A percentile compares a stretch with the other conserved stretches of the same genome.
Evolutionary conservation across 257 asterid species (phyloP).

Genomic region (Solanum neorickii): DNA sequence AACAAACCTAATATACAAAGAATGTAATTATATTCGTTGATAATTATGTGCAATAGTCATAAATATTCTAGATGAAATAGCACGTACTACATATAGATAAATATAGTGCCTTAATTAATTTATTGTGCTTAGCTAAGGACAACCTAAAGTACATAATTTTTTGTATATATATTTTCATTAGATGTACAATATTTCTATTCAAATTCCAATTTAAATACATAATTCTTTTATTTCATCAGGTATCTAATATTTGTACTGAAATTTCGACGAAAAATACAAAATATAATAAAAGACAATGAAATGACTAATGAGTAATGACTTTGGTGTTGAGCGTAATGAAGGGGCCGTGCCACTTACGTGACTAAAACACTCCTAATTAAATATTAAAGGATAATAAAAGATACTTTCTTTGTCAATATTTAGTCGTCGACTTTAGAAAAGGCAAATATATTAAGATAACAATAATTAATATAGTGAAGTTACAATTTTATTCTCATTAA

Average conservation of each 20-base stretch:
- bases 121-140: background rate
- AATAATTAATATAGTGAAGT: no score
- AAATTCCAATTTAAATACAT: fast-evolving
- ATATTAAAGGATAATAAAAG: background rate
- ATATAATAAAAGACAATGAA: background rate
- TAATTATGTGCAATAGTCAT: background rate
- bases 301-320: background rate
- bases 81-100: background rate
- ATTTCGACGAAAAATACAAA: fast-evolving
- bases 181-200: background rate
- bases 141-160: background rate
- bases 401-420: background rate
- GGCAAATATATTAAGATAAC: fast-evolving
- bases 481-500: no score
- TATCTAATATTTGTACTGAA: background rate
- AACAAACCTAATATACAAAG: background rate
- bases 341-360: background rate
- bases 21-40: background rate
- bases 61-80: background rate
- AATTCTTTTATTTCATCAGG: background rate
- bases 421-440: no score
- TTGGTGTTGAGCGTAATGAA: background rate
- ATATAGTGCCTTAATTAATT: background rate
- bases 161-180: fast-evolving
- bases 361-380: background rate